Base-by-base conservation (phyloP, 139 green algal species). In the Chlorella sp. region DNA sequence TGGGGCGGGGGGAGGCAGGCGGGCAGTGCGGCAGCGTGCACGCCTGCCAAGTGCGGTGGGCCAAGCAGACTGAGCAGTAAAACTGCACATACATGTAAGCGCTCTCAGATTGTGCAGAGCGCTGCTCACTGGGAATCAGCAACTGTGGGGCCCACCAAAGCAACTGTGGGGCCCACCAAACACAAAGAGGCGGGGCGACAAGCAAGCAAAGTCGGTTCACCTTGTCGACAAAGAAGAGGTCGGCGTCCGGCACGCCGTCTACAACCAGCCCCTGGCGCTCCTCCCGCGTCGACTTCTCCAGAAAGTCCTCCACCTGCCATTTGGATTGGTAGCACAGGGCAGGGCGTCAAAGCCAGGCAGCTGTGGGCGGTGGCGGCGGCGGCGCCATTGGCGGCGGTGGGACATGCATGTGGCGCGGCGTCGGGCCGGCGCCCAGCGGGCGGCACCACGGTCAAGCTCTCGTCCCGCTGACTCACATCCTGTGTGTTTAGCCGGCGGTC, bases 161-260 rank as follows among this genome's bases (percentile, higher is more conserved):
- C n/a, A n/a, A n/a, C n/a, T n/a, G n/a, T n/a, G n/a, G n/a, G n/a
- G n/a, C n/a, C n/a, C n/a, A n/a, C n/a, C n/a, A n/a, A n/a, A n/a
- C n/a, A n/a, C n/a, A n/a, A n/a, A n/a, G n/a, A n/a, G n/a, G n/a
- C n/a, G n/a, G n/a, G n/a, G n/a, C n/a, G n/a, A n/a, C n/a, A n/a
- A n/a, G n/a, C n/a, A 16, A 40, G 6, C 7, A 6, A 7, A 43
- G 64, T 41, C 34, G 40, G 1, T 69, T 20, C 38, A 94, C 93
- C 94, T 90, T 96, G 90, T 97, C 94, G 0, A 93, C 81, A 24
- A 94, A 95, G 70, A 96, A 97, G 1, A 96, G 85, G 54, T 96
- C 86, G 16, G 89, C 87, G 81, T 96, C 93, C 4, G 92, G 86
- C 3, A 97, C 76, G 17, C 77, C 78, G 34, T 92, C 82, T 4